Conservation (phyloP, 2,329 filamentous ascomycete species). For the Diaporthe aspalathi region DNA sequence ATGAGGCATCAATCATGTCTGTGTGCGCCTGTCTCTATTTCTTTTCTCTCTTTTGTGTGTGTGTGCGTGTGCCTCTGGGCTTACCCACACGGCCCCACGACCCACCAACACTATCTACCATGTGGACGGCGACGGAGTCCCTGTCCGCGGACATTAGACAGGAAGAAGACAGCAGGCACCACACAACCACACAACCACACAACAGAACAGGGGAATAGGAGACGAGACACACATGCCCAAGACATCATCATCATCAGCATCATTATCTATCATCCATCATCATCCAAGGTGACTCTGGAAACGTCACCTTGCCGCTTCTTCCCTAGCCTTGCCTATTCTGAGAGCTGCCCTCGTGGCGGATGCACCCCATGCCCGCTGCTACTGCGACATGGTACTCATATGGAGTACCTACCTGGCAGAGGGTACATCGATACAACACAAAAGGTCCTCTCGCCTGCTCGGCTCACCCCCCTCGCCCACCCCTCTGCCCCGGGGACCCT, state of each 20-base stretch:
- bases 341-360: constrained; percentile 26
- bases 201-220: background rate
- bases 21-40: background rate
- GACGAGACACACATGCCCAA: background rate
- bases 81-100: constrained; percentile 29
- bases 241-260: constrained; percentile 6
- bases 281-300: background rate
- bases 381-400: background rate
- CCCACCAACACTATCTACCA: constrained; percentile 15
- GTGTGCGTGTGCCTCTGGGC: background rate
- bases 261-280: background rate
- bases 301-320: constrained; percentile 10
- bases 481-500: background rate
- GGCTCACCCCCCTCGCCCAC: background rate
- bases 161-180: background rate
- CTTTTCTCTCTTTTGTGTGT: background rate
- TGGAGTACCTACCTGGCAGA: background rate
- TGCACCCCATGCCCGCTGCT: constrained; percentile 9
- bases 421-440: constrained; percentile 23
- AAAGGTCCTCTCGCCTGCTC: constrained; percentile 5
- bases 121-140: constrained; percentile 15
- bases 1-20: constrained; percentile 3
- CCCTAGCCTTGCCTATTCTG: constrained; percentile 3
- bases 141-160: constrained; percentile 6
- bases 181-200: background rate